Evolutionary conservation across 176 grass and related monocot genomes (phyloP).

Genomic region (Aegilops sharonensis): DNA sequence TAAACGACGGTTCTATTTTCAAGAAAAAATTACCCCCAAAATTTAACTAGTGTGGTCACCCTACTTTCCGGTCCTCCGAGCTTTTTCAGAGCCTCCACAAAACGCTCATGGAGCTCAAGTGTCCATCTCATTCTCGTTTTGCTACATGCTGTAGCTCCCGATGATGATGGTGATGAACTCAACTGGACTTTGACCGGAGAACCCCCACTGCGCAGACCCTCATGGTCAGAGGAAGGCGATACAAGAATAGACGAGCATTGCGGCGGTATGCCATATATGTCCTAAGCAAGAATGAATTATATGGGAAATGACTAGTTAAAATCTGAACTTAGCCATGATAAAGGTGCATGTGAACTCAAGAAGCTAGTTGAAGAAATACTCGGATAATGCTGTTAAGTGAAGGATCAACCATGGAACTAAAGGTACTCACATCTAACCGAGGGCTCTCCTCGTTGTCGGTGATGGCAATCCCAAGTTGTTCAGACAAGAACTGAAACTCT

Average conservation of each 20-base stretch:
- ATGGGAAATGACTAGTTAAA: not conserved
- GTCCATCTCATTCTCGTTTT: slow-evolving; percentile 86
- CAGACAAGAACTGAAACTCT: no score
- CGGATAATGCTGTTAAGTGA: no score
- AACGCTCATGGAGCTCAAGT: slow-evolving; percentile 72
- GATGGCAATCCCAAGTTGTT: no score
- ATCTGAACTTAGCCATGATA: not conserved
- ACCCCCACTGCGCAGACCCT: not conserved
- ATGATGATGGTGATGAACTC: slow-evolving; percentile 36
- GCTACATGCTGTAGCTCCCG: slow-evolving; percentile 27
- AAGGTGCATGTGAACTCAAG: not conserved
- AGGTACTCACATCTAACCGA: no score
- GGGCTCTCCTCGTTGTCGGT: no score
- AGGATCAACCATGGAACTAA: no score
- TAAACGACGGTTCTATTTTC: slow-evolving; percentile 9
- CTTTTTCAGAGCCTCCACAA: slow-evolving; percentile 77
- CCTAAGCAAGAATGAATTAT: slow-evolving; percentile 39
- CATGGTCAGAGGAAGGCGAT: slow-evolving; percentile 26
- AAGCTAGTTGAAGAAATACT: not conserved
- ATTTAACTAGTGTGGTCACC: slow-evolving; percentile 12
- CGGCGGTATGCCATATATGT: slow-evolving; percentile 50
- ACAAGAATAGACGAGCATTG: slow-evolving; percentile 31
- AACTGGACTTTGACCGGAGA: slow-evolving; percentile 45
- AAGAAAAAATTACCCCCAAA: not conserved
- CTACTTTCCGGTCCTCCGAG: slow-evolving; percentile 80